Conservation (phyloP, 1,284 basidiomycete species). For the Cryptococcus depauperatus region DNA sequence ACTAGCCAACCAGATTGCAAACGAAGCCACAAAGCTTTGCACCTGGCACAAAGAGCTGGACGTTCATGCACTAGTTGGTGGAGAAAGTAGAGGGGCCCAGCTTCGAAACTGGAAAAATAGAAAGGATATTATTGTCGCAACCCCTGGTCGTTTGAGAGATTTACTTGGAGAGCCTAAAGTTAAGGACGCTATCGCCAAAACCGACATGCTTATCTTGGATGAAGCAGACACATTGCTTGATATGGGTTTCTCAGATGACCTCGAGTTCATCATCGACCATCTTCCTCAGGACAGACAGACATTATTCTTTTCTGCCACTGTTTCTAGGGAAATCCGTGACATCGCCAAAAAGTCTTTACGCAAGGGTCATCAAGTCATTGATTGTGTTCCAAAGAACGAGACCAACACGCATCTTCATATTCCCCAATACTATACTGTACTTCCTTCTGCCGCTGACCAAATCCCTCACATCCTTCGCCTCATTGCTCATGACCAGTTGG, state of each 20-base stretch:
- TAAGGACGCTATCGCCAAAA: slow-evolving; percentile 50
- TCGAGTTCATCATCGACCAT: slow-evolving; percentile 63
- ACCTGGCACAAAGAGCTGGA: slow-evolving; percentile 59
- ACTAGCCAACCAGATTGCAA: slow-evolving; percentile 86
- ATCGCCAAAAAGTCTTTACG: slow-evolving; percentile 54
- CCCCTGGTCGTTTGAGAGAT: slow-evolving; percentile 83
- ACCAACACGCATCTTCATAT: slow-evolving; percentile 67
- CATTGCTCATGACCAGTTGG: slow-evolving; percentile 82
- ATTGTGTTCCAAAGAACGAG: slow-evolving; percentile 53
- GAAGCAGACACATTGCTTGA: slow-evolving; percentile 94
- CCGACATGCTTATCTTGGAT: slow-evolving; percentile 72
- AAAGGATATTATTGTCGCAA: slow-evolving; percentile 84
- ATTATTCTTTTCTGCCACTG: slow-evolving; percentile 88
- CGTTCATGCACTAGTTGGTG: slow-evolving; percentile 75
- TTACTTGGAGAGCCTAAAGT: slow-evolving; percentile 61
- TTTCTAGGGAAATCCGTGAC: slow-evolving; percentile 48
- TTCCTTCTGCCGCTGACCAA: slow-evolving; percentile 61
- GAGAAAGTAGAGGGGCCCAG: slow-evolving; percentile 59
- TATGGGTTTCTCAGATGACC: slow-evolving; percentile 90
- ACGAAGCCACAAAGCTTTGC: slow-evolving; percentile 66
- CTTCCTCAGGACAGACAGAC: slow-evolving; percentile 78
- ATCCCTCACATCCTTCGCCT: slow-evolving; percentile 71
- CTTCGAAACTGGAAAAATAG: slow-evolving; percentile 58
- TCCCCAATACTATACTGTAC: slow-evolving; percentile 72
- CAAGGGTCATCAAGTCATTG: slow-evolving; percentile 55